Evolutionary conservation across 1,284 basidiomycete species (phyloP).

Genomic region (Cystobasidium pallidum): DNA sequence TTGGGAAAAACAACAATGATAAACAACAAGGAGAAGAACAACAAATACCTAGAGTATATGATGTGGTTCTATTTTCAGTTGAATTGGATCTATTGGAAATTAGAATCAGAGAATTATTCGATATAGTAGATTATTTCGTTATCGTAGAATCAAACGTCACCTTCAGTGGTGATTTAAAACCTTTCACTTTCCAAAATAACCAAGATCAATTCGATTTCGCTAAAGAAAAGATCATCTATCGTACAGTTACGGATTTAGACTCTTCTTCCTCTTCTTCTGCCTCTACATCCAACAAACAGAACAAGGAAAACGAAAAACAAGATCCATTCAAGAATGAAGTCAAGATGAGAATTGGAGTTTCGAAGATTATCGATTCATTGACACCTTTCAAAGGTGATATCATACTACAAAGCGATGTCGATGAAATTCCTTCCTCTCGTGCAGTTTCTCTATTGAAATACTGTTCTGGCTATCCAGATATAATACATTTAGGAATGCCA

Average conservation of each 20-base stretch:
- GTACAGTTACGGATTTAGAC: conserved; percentile 29
- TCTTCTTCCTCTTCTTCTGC: neutral
- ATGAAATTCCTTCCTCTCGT: conserved; percentile 67
- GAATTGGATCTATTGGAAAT: conserved; percentile 73
- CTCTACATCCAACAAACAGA: neutral
- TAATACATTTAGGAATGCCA: conserved; percentile 68
- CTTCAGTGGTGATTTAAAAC: conserved; percentile 67
- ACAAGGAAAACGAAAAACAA: conserved; percentile 4
- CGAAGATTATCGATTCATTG: conserved; percentile 3
- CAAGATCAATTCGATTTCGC: conserved; percentile 63
- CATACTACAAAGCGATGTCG: conserved; percentile 67
- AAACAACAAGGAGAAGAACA: too few species aligned
- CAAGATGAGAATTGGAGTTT: conserved; percentile 32
- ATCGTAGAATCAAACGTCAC: conserved; percentile 69
- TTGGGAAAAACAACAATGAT: too few species aligned
- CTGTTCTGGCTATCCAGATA: conserved; percentile 63
- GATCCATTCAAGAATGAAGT: conserved; percentile 39
- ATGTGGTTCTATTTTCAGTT: conserved; percentile 56
- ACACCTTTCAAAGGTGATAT: conserved; percentile 52
- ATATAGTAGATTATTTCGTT: conserved; percentile 67
- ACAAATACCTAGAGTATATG: conserved; percentile 29
- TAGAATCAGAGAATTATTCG: conserved; percentile 67
- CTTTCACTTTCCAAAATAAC: conserved; percentile 61
- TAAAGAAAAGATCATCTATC: conserved; percentile 64
- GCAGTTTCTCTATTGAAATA: conserved; percentile 64